Conservation (phyloP, 371 early-diverging fungal species). For the Modicella reniformis region DNA sequence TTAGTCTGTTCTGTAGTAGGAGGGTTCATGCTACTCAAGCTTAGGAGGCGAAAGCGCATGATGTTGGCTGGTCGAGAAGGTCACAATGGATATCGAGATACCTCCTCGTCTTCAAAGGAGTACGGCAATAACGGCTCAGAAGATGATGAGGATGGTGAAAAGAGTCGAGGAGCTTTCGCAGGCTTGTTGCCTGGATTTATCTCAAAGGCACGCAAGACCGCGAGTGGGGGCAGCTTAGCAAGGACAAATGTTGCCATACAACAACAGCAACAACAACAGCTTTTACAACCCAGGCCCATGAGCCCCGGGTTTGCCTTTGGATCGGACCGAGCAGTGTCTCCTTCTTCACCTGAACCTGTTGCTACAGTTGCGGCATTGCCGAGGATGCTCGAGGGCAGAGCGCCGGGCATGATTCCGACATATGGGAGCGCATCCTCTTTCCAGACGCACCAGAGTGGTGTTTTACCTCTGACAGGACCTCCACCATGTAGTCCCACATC, state of each 20-base stretch:
- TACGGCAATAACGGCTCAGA: background rate
- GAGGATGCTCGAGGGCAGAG: constrained; percentile 3
- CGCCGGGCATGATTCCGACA: background rate
- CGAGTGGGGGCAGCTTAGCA: background rate
- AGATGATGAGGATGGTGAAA: background rate
- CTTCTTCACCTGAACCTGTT: background rate
- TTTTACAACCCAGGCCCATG: constrained; percentile 3
- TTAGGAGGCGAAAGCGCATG: constrained; percentile 38
- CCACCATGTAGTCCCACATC: background rate
- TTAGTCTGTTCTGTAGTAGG: constrained; percentile 33
- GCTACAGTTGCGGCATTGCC: background rate
- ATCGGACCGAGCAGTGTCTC: background rate
- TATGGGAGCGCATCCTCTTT: constrained; percentile 1
- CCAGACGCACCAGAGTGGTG: constrained; percentile 16
- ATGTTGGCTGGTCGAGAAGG: constrained; percentile 19
- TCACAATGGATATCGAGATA: background rate
- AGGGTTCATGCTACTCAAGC: constrained; percentile 36
- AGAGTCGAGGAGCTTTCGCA: background rate
- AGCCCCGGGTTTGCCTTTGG: background rate
- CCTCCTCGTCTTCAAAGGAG: background rate
- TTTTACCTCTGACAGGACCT: constrained; percentile 8
- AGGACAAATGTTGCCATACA: constrained; percentile 1
- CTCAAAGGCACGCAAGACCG: constrained; percentile 10
- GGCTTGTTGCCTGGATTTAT: background rate
- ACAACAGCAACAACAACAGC: constrained; percentile 1